Evolutionary conservation across 2,329 filamentous ascomycete species (phyloP).

Genomic region (Dissoconium aciculare): DNA sequence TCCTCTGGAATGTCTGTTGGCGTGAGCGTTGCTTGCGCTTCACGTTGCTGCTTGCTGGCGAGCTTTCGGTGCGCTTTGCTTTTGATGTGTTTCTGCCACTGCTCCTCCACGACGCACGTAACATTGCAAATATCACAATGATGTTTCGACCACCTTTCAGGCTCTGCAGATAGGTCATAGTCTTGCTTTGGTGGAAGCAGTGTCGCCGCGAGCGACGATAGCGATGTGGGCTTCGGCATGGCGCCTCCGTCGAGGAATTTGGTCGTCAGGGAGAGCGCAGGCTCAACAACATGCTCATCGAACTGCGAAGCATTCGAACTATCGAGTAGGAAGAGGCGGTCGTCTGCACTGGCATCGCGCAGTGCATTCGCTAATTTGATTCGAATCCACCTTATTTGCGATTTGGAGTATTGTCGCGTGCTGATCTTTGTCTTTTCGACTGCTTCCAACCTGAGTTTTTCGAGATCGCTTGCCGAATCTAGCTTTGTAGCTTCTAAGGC

Average conservation of each 20-base stretch:
- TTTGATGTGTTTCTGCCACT: slow-evolving; percentile 43
- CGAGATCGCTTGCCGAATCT: slow-evolving; percentile 24
- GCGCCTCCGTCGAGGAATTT: slow-evolving; percentile 46
- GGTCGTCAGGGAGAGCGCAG: slow-evolving; percentile 47
- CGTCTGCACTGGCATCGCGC: slow-evolving; percentile 38
- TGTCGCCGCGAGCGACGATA: slow-evolving; percentile 44
- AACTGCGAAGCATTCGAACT: slow-evolving; percentile 55
- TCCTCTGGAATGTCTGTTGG: no score
- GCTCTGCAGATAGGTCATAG: slow-evolving; percentile 29
- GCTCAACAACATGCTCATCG: slow-evolving; percentile 46
- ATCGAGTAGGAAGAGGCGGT: slow-evolving; percentile 64
- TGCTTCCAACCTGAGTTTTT: slow-evolving; percentile 41
- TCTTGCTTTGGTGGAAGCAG: slow-evolving; percentile 42
- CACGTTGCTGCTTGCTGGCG: slow-evolving; percentile 12
- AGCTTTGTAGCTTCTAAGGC: slow-evolving; percentile 20
- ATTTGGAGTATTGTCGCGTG: slow-evolving; percentile 74
- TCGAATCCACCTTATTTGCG: slow-evolving; percentile 75
- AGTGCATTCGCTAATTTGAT: slow-evolving; percentile 59
- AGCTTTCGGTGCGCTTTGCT: slow-evolving; percentile 38
- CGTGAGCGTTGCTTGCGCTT: no score
- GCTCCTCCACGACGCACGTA: slow-evolving; percentile 39
- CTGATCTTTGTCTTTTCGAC: slow-evolving; percentile 66
- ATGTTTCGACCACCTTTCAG: slow-evolving; percentile 35
- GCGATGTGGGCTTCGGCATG: slow-evolving; percentile 38
- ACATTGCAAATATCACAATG: slow-evolving; percentile 58